Evolutionary conservation across 2,329 filamentous ascomycete species (phyloP).

Genomic region (Talaromyces marneffei): DNA sequence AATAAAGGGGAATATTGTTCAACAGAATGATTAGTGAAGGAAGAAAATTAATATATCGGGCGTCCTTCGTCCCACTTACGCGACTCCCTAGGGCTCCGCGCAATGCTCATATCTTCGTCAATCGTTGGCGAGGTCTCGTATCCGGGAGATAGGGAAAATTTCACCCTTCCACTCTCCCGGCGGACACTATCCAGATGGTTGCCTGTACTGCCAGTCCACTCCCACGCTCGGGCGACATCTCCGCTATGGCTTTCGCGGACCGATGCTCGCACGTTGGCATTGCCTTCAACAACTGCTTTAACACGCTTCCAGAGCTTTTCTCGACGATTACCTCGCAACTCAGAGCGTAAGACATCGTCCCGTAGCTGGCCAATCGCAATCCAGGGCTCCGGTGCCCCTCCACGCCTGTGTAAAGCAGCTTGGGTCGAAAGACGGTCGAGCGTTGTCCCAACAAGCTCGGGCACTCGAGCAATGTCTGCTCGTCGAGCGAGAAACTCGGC

Average conservation of each 20-base stretch:
- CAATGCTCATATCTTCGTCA: conserved; percentile 13
- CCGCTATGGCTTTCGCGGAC: conserved; percentile 57
- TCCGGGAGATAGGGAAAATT: conserved; percentile 24
- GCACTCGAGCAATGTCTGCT: conserved; percentile 66
- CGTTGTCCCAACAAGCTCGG: conserved; percentile 74
- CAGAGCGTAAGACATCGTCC: conserved; percentile 79
- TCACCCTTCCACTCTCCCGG: conserved; percentile 23
- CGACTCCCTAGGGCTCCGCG: conserved; percentile 24
- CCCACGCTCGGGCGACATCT: conserved; percentile 59
- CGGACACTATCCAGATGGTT: conserved; percentile 40
- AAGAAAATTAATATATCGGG: conserved; percentile 33
- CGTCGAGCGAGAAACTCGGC: conserved; percentile 57
- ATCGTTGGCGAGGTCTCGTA: conserved; percentile 17
- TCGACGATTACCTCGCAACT: conserved; percentile 69
- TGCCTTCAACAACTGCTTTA: conserved; percentile 78
- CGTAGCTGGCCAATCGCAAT: conserved; percentile 83
- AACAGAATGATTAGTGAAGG: not conserved
- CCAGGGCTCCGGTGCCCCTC: conserved; percentile 65
- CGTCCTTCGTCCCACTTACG: conserved; percentile 40
- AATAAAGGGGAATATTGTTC: not conserved
- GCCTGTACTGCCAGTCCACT: conserved; percentile 59
- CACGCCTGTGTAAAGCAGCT: conserved; percentile 67
- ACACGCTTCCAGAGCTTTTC: conserved; percentile 82
- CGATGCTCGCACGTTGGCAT: conserved; percentile 81
- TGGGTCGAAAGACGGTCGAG: conserved; percentile 77